Evolutionary conservation across 1,139 yeast species (phyloP), one percentile per base, ranked within the genome.

Genomic region (Protomyces pachydermus): DNA sequence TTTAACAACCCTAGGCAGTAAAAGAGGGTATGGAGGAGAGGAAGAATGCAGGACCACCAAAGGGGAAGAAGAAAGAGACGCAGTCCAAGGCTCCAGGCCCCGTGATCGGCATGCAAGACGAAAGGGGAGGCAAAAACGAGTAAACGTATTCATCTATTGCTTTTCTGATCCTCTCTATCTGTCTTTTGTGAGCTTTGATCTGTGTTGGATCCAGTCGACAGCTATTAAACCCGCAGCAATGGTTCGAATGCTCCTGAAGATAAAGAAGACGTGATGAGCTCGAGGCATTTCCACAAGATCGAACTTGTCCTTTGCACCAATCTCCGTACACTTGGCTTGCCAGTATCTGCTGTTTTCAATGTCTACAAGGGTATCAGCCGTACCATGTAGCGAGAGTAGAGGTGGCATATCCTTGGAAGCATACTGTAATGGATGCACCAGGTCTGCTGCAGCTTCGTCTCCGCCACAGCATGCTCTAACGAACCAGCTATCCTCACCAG

Each of bases 41-140:
- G 35, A 14, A 5, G 12, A 16, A 57, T 55, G 18, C 62, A 18
- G 62, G 62, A 9, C 56, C 62, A 2, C 37, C 53, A 4, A 12
- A 28, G 3, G 37, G 34, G 16, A 23, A 23, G 16, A 25, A 25
- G 34, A 28, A 32, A 9, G 37, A 28, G 16, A 23, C 5, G 23
- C 10, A 34, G 3, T 14, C 37, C 3, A 50, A 50, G 20, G 34
- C 37, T 3, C 34, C 34, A n/a, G 37, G 34, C 37, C 37, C 53
- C 2, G 62, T 58, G 35, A 58, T 58, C 34, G 62, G 62, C 32
- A 58, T 58, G 62, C 62, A 58, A 35, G 62, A 58, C 18, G 62
- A 58, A 28, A 50, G 62, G 38, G 62, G 62, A 39, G 53, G 48
- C 25, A 42, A 42, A 18, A 42, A 42, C 12, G 48, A 42, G 25